phyloP scores from a whole-genome alignment of 2,329 filamentous ascomycete genomes.

The Colletotrichum paranaense region DNA sequence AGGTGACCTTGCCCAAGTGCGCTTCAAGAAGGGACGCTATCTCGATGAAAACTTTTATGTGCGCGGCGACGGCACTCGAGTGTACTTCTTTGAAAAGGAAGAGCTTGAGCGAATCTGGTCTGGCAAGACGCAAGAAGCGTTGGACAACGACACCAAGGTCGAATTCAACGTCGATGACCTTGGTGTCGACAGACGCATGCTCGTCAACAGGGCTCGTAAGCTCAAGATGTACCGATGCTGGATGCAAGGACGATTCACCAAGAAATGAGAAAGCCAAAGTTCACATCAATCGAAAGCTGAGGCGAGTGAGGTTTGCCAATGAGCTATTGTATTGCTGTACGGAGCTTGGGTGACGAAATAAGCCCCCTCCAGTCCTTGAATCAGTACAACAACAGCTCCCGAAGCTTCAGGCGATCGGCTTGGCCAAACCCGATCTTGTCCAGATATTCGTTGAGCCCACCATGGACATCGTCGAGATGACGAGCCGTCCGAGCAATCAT shows the following conservation, averaged over 20 bases:
- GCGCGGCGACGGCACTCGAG: conserved; percentile 91
- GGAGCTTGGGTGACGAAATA: too few species aligned
- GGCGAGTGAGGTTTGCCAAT: conserved; percentile 7
- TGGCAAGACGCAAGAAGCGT: conserved; percentile 48
- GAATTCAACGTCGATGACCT: conserved; percentile 81
- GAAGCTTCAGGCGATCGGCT: conserved; percentile 53
- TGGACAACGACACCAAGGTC: conserved; percentile 42
- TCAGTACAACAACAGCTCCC: conserved; percentile 56
- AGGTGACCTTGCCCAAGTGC: conserved; percentile 94
- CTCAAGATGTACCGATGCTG: conserved; percentile 99
- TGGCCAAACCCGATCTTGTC: conserved; percentile 68
- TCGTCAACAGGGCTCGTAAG: conserved; percentile 90
- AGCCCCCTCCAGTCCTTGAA: neutral
- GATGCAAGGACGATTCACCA: conserved; percentile 86
- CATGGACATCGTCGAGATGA: conserved; percentile 72
- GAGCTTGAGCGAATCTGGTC: conserved; percentile 86
- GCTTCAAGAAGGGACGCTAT: conserved; percentile 95
- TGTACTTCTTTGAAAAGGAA: conserved; percentile 95
- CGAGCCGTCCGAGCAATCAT: conserved; percentile 70
- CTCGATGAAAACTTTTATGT: conserved; percentile 98
- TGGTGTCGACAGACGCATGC: conserved; percentile 85
- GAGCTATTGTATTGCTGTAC: neutral
- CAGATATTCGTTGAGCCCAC: conserved; percentile 75
- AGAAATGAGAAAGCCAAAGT: conserved; percentile 59
- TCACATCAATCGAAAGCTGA: neutral